Percentiles rank a stretch among this genome's conserved stretches.
Conservation (phyloP, 768 basidiomycete species). For the Boletus subparvulus region DNA sequence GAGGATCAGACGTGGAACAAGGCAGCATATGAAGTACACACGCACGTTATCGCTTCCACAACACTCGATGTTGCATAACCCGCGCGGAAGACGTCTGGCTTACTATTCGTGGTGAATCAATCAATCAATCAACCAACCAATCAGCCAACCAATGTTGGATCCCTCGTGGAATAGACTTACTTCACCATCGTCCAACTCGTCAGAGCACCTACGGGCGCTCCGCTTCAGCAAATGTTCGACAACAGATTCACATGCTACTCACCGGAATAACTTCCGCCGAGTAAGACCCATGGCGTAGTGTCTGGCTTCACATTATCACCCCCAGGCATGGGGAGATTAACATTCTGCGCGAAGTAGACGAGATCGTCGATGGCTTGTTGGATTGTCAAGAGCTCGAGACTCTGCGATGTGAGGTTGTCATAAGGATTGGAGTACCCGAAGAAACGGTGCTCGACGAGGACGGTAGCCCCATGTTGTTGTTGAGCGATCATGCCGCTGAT, state of each 20-base stretch:
- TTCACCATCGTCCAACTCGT: slow-evolving; percentile 71
- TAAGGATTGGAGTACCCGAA: slow-evolving; percentile 75
- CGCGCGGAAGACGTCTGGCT: slow-evolving; percentile 41
- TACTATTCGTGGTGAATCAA: slow-evolving; percentile 29
- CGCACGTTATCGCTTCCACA: slow-evolving; percentile 45
- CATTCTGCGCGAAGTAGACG: slow-evolving; percentile 67
- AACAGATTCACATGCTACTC: not conserved
- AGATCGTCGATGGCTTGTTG: slow-evolving; percentile 76
- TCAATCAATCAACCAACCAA: not conserved
- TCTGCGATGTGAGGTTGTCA: slow-evolving; percentile 55
- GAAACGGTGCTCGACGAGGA: slow-evolving; percentile 73
- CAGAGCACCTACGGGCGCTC: slow-evolving; percentile 32
- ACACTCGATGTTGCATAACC: slow-evolving; percentile 48
- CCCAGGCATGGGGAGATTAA: slow-evolving; percentile 63
- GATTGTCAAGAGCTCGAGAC: slow-evolving; percentile 60
- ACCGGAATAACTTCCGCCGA: slow-evolving; percentile 46
- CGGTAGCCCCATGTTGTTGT: slow-evolving; percentile 59
- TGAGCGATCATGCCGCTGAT: slow-evolving; percentile 66
- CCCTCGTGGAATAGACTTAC: slow-evolving; percentile 34
- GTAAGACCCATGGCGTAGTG: slow-evolving; percentile 41
- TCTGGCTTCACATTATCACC: slow-evolving; percentile 61
- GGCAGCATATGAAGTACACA: not conserved
- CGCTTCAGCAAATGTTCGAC: not conserved
- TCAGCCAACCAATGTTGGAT: not conserved
- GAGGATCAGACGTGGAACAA: not conserved